Conservation (phyloP, 768 basidiomycete genomes). For the Tremella yokohamensis region DNA sequence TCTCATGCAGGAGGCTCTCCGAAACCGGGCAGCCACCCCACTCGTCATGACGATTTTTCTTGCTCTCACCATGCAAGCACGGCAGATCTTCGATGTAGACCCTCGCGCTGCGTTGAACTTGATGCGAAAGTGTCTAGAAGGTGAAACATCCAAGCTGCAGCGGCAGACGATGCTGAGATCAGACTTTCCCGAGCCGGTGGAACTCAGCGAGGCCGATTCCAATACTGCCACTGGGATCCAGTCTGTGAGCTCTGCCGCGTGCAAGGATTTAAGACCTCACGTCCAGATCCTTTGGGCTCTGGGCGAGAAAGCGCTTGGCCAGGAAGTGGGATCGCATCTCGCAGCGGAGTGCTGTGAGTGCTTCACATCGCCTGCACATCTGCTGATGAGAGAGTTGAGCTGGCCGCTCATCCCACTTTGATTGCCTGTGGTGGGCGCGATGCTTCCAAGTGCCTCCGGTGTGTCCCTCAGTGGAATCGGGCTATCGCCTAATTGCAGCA, state of each 20-base stretch:
- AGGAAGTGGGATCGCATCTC: neutral
- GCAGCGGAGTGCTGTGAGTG: slow-evolving; percentile 1
- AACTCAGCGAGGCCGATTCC: no score
- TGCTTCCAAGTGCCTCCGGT: neutral
- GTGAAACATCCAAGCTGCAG: neutral
- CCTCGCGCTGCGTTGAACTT: neutral
- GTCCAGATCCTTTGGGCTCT: neutral
- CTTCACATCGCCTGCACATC: neutral
- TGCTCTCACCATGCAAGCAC: neutral
- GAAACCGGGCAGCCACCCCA: neutral
- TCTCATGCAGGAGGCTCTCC: neutral
- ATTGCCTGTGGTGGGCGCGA: neutral
- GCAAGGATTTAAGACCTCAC: neutral
- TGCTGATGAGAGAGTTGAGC: neutral
- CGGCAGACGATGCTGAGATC: no score
- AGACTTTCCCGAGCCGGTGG: no score
- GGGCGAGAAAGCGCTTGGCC: neutral
- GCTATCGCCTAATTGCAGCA: neutral
- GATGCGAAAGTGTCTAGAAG: neutral
- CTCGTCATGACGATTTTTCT: neutral
- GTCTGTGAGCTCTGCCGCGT: no score
- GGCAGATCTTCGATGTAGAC: neutral
- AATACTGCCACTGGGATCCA: no score
- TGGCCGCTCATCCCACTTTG: slow-evolving; percentile 1
- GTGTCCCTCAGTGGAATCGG: neutral